Base-by-base conservation (phyloP, 2,329 filamentous ascomycete genomes). In the Hypoxylon sp. region DNA sequence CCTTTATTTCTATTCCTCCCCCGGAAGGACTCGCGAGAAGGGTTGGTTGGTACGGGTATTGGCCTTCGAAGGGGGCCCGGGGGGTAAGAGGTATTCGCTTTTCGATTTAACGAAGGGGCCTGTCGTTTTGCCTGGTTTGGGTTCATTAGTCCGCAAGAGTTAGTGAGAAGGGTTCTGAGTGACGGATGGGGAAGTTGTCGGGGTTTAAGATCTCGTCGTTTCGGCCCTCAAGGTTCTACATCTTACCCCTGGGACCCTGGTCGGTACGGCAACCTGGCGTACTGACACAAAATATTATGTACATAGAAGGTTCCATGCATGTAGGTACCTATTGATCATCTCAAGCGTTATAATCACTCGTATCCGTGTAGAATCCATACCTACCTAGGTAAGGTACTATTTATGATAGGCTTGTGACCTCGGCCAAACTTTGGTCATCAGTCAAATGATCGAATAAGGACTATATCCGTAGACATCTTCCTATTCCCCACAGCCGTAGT, bases 191-290 rank as follows among this genome's bases (percentile, higher is more conserved):
- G 66, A 60, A 62, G 43, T 23, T 63, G 38, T 51, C 25, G 11
- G 60, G 60, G 36, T 63, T 69, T 67, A 67, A 58, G 38, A 60
- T n/a, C 32, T 53, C 36, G 41, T 58, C 14, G 59, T 43, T 13
- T 11, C 51, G 67, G 63, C 51, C 63, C 41, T 66, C 67, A 69
- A 68, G 66, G 66, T 68, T 68, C 66, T 68, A 45, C 58, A 32
- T 65, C 30, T 51, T 45, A 56, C 59, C 65, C 61, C 59, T 60
- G 63, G 36, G 25, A 57, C 52, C 19, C 38, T 19, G 48, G 48
- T 52, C 38, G 46, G 48, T 59, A 64, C 46, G 23, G 34, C 32
- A 60, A 51, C 62, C 41, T 23, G 21, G 19, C 5, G 21, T 43
- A 32, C 17, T 34, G 13, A 51, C 25, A 56, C 60, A 21, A 34